Evolutionary conservation across 1,284 basidiomycete genomes (phyloP), one percentile per base, ranked within the genome.

Genomic region (Earliella scabrosa): DNA sequence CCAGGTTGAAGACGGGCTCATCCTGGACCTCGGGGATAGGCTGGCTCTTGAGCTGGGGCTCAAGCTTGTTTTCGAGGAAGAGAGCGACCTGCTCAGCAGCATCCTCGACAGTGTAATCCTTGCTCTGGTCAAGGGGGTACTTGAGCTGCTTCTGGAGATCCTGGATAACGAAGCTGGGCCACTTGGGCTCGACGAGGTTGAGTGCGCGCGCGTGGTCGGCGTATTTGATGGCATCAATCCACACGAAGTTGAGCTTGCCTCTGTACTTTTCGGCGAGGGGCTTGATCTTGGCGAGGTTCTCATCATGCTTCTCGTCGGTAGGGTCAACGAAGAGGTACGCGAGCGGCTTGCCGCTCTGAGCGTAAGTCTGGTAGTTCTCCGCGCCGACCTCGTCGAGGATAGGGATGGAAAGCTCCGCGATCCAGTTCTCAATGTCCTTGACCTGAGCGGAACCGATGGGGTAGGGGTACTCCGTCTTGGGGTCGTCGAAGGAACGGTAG

Each of bases 211-310:
- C 97, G 79, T 99, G 97, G 69, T 98, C 95, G 68, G 85, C 87
- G 69, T 96, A 99, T 76, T 95, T 95, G 78, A 90, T 78, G 21
- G 93, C 95, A 73, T 99, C 97, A 68, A 99, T 99, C 90, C 90
- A 97, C 63, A 99, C 97, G 75, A 99, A 97, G 88, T 97, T 98
- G 71, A 98, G 68, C 77, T 93, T 90, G 69, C 87, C 85, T 76
- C 93, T 95, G 82, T 86, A 83, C 70, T 87, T 84, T 59, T 86
- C 80, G 26, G 97, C 96, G 53, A 97, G 71, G 2, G 92, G 85
- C 66, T 81, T 85, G 66, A 98, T 73, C 52, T 81, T 76, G 41
- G 88, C 86, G 62, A 97, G 80, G 54, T 90, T 75, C 43, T 79
- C 77, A 23, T 91, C 82, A 66, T 85, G 88, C 58, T 82, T 79